Base-by-base conservation (phyloP, 108 stramenopile species). In the Nitzschia sp. region DNA sequence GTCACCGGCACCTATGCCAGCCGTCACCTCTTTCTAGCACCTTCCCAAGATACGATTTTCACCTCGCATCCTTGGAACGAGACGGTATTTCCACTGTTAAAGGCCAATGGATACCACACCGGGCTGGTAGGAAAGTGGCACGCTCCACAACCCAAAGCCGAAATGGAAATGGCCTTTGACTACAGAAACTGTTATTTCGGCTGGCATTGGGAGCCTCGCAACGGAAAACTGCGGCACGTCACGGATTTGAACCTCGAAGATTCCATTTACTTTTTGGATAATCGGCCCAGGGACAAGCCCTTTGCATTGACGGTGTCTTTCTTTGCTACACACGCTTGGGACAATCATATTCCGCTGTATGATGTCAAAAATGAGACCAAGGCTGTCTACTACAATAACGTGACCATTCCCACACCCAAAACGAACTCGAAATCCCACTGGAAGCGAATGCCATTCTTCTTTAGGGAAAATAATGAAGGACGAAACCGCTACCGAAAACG, bases 111-210 rank as follows among this genome's bases (percentile, higher is more conserved):
- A 13, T 88, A 90, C 33, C 79, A 90, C 66, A 80, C 83, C 18
- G 93, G 89, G 25, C 68, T 89, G 48, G 74, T 88, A 29, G 93
- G 93, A 0, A 92, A 95, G 49, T 86, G 85, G 85, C 81, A 86
- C 54, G 70, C 58, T 23, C 64, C 66, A 0, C 38, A 71, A 3
- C 45, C 47, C 8, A 11, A 23, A 0, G 32, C 61, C 13, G 11
- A 70, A 2, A 71, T 81, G 66, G 54, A 54, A 24, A 31, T 28
- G 19, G 60, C 81, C 0, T 82, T 82, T 69, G 61, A 76, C 58
- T 33, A 54, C 1, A 63, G 66, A 2, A 26, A 54, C 2, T 23
- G 69, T 4, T 86, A 82, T 51, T 80, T 67, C 63, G 85, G 85
- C 5, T 3, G 55, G 2, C 85, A 86, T 48, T 82, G 76, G 76